Percentiles rank a stretch among this genome's conserved stretches.
phyloP scores from a whole-genome alignment of 306 rosid species.

The Prunus padus region DNA sequence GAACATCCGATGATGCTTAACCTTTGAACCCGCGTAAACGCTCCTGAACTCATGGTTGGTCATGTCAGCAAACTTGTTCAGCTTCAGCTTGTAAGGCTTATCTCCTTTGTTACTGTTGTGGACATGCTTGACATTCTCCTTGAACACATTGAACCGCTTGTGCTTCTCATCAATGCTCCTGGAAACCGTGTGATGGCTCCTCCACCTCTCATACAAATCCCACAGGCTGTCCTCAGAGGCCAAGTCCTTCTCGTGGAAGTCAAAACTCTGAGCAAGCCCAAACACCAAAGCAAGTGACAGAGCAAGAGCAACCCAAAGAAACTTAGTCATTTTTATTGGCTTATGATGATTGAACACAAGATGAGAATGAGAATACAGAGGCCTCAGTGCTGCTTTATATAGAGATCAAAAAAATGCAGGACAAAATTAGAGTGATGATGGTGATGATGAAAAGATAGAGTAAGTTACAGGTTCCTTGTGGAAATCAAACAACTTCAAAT shows the following conservation, averaged over 20 bases:
- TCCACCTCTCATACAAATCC: slow-evolving; percentile 55
- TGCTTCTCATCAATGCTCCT: slow-evolving; percentile 36
- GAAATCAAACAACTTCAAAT: slow-evolving; percentile 41
- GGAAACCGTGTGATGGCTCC: slow-evolving; percentile 48
- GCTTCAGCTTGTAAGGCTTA: slow-evolving; percentile 50
- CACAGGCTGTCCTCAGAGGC: slow-evolving; percentile 44
- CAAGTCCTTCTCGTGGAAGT: slow-evolving; percentile 48
- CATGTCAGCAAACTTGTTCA: slow-evolving; percentile 61
- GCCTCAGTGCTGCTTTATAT: slow-evolving; percentile 36
- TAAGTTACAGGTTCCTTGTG: slow-evolving; percentile 43
- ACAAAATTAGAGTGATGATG: slow-evolving; percentile 18
- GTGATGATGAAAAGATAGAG: slow-evolving; percentile 22
- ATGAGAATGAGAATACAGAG: slow-evolving; percentile 36
- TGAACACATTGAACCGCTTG: slow-evolving; percentile 53
- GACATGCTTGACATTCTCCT: slow-evolving; percentile 45
- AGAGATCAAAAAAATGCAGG: slow-evolving; percentile 26
- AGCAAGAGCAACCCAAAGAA: slow-evolving; percentile 25
- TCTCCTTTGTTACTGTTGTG: slow-evolving; percentile 42
- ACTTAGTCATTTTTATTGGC: slow-evolving; percentile 24
- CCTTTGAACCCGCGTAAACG: slow-evolving; percentile 36
- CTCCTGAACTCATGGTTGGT: slow-evolving; percentile 48
- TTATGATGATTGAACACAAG: slow-evolving; percentile 17
- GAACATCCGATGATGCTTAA: slow-evolving; percentile 40
- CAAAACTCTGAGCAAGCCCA: slow-evolving; percentile 43
- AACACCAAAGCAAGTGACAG: slow-evolving; percentile 32